phyloP scores from a whole-genome alignment of 108 stramenopile genomes.

The Skeletonema menzelii region DNA sequence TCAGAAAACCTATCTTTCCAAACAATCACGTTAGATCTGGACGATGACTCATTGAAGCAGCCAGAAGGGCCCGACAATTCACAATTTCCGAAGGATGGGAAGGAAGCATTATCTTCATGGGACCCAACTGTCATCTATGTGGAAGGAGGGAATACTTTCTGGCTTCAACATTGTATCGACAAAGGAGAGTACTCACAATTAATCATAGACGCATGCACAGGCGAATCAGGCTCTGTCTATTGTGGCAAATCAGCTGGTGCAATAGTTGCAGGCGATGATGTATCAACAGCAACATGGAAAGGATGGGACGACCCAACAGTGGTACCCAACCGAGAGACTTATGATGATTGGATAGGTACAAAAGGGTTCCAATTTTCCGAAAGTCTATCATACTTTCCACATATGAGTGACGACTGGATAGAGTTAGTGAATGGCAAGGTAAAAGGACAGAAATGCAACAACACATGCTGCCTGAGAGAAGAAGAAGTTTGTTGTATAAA shows the following conservation, averaged over 20 bases:
- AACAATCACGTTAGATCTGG: constrained; percentile 69
- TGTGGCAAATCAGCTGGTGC: constrained; percentile 85
- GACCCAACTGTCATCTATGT: constrained; percentile 80
- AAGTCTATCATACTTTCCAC: constrained; percentile 72
- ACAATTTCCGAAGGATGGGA: constrained; percentile 45
- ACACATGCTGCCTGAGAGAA: constrained; percentile 17
- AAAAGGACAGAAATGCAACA: background rate
- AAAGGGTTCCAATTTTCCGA: constrained; percentile 61
- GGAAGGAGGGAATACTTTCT: constrained; percentile 91
- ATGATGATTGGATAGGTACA: constrained; percentile 66
- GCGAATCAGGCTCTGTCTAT: constrained; percentile 55
- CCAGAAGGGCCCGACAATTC: constrained; percentile 48
- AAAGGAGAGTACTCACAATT: constrained; percentile 42
- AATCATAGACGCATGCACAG: constrained; percentile 45
- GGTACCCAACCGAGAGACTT: constrained; percentile 60
- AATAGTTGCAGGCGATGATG: constrained; percentile 65
- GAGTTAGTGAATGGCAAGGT: constrained; percentile 55
- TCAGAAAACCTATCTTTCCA: background rate
- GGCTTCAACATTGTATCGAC: constrained; percentile 87
- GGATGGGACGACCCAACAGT: constrained; percentile 86
- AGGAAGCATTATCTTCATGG: constrained; percentile 63
- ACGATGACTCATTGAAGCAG: constrained; percentile 80
- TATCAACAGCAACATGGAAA: constrained; percentile 88
- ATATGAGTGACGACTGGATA: constrained; percentile 76
- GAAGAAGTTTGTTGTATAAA: constrained; percentile 31